Evolutionary conservation across 2,329 filamentous ascomycete genomes (phyloP).

Genomic region (Xylaria arbuscula): DNA sequence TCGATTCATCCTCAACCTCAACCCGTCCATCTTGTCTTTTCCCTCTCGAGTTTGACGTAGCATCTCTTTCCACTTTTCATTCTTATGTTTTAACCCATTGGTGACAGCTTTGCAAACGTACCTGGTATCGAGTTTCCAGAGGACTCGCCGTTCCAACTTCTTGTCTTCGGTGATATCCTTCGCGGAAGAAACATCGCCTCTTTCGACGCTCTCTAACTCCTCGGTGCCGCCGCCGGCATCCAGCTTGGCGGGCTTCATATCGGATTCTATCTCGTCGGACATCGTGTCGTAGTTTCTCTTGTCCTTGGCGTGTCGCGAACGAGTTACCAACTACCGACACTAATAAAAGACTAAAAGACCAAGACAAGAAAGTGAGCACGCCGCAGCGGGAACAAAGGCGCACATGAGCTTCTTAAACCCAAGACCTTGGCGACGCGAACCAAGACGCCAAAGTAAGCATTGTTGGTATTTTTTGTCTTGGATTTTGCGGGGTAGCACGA

Average conservation of each 20-base stretch:
- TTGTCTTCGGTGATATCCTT: constrained; percentile 34
- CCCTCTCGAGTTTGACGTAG: no score
- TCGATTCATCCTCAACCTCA: neutral
- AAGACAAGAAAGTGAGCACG: neutral
- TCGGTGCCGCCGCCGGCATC: constrained; percentile 28
- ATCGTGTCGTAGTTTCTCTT: constrained; percentile 12
- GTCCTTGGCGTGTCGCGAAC: neutral
- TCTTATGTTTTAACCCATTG: no score
- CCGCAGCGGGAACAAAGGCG: neutral
- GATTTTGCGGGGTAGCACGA: constrained; percentile 28
- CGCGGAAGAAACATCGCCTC: constrained; percentile 28
- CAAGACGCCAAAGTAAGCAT: constrained; percentile 6
- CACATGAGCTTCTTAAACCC: neutral
- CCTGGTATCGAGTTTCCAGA: constrained; percentile 67
- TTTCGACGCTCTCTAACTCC: constrained; percentile 45
- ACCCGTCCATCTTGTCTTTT: neutral
- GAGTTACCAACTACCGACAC: neutral
- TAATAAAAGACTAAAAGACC: neutral
- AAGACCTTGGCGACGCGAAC: constrained; percentile 12
- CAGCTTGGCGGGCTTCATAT: constrained; percentile 20
- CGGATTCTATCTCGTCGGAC: constrained; percentile 28
- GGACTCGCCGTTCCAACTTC: constrained; percentile 55
- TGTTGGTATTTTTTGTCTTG: neutral
- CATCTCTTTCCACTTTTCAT: no score
- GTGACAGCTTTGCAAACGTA: constrained; percentile 38